Evolutionary conservation across 179 eudicot species (phyloP).

Genomic region (Kewa caespitosa): DNA sequence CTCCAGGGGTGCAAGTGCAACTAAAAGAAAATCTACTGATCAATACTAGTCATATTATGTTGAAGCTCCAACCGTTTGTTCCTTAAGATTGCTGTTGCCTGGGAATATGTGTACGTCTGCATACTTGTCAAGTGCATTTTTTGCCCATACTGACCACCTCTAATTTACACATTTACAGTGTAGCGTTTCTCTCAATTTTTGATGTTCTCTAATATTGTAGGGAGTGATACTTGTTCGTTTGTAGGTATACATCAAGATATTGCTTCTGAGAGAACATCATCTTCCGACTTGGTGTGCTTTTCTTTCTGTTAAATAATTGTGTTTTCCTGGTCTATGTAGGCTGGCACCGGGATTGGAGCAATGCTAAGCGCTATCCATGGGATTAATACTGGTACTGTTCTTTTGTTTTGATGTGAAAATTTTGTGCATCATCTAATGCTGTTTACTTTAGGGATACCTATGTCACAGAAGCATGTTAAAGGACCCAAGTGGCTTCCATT

Average conservation of each 20-base stretch:
- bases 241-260: background rate
- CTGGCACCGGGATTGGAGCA: conserved; percentile 83
- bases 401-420: background rate
- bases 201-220: background rate
- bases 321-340: conserved; percentile 42
- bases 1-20: no score
- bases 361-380: conserved; percentile 78
- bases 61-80: no score
- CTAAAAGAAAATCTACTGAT: no score
- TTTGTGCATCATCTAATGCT: conserved; percentile 12
- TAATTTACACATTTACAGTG: no score
- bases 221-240: background rate
- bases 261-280: background rate
- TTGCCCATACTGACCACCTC: no score
- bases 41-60: no score
- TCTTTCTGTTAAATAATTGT: background rate
- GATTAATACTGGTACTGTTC: conserved; percentile 60
- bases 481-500: conserved; percentile 95
- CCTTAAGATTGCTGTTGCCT: no score
- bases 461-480: conserved; percentile 64
- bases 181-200: no score
- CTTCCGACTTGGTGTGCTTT: background rate
- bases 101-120: no score
- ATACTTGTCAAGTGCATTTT: no score
- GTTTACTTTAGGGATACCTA: conserved; percentile 63